Evolutionary conservation across 805 yeast genomes (phyloP), one percentile per base, ranked within the genome.

Genomic region (Isabelozyma gotoi): DNA sequence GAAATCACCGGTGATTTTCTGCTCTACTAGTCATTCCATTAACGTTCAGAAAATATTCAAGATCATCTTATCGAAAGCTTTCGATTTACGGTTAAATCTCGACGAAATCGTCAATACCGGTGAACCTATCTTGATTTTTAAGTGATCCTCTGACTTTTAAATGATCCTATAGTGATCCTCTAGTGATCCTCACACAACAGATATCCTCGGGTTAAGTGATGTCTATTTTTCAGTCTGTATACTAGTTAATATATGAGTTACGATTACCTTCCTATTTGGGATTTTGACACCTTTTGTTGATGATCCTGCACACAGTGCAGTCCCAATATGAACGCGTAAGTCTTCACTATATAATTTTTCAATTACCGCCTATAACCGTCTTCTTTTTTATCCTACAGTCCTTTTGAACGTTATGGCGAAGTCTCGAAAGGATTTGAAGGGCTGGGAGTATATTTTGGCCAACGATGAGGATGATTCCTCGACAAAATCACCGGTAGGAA

Each of bases 21-120:
- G 96, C 53, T 91, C 97, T 7, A 88, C 98, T 0, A 81, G 90
- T 53, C 92, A 88, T 53, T 88, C 97, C 2, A 88, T 94, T 48
- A 94, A 92, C 53, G 87, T 92, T 17, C 97, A 91, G 60, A 91
- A 91, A 67, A 89, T 92, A 19, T 92, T 92, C 73, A 94, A 94
- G 64, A 81, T 92, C 33, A 84, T 92, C 19, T 78, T 92, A 36
- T 85, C 96, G 19, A 91, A 90, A 61, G 94, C 96, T 4, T 92
- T 92, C 62, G 96, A 90, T 60, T 70, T 92, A 54, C 82, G 82
- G 50, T 70, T 92, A 53, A 85, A 85, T 39, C 75, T 92, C 15
- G 96, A 94, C 2, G 97, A 92, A 63, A 84, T 90, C 34, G 77
- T 76, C 36, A 83, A 84, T 48, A 77, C 82, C 18, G 99, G 98